Evolutionary conservation across 2,329 filamentous ascomycete species (phyloP).

Genomic region (Pleoardoris graminearum): DNA sequence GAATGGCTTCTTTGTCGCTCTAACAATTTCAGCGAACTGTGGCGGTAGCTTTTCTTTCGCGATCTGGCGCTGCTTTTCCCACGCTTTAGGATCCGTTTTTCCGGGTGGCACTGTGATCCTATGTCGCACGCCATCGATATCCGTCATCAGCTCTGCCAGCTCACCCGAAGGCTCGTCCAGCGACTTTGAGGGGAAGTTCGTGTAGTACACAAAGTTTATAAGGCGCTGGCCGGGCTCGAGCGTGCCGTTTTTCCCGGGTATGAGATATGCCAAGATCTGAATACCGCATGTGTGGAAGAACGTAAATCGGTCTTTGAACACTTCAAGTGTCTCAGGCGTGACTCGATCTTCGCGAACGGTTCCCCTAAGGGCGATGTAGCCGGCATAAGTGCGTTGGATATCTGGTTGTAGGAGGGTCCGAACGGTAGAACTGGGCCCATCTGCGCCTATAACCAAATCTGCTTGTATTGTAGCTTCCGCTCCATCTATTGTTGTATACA

Average conservation of each 20-base stretch:
- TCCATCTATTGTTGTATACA: conserved; percentile 22
- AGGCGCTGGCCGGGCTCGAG: conserved; percentile 47
- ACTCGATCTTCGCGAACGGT: conserved; percentile 33
- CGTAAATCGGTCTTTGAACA: conserved; percentile 46
- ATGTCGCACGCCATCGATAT: conserved; percentile 46
- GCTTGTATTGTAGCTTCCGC: conserved; percentile 23
- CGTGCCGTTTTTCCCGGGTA: conserved; percentile 50
- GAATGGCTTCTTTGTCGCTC: conserved; percentile 48
- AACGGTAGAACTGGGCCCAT: conserved; percentile 38
- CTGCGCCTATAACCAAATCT: conserved; percentile 36
- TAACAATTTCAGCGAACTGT: conserved; percentile 50
- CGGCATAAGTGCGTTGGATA: conserved; percentile 34
- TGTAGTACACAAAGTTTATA: conserved; percentile 56
- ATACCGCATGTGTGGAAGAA: conserved; percentile 46
- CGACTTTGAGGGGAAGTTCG: conserved; percentile 39
- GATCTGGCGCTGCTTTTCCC: conserved; percentile 43
- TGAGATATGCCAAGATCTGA: conserved; percentile 50
- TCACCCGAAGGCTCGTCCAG: conserved; percentile 43
- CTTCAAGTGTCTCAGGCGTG: conserved; percentile 21
- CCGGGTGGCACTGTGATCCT: conserved; percentile 51
- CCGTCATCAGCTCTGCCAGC: conserved; percentile 51
- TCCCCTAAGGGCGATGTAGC: conserved; percentile 39
- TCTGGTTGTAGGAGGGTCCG: conserved; percentile 24
- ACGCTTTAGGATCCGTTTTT: conserved; percentile 44
- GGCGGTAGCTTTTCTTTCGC: conserved; percentile 42